Evolutionary conservation across 2,329 filamentous ascomycete genomes (phyloP).

Genomic region (Xylariaceae sp.): DNA sequence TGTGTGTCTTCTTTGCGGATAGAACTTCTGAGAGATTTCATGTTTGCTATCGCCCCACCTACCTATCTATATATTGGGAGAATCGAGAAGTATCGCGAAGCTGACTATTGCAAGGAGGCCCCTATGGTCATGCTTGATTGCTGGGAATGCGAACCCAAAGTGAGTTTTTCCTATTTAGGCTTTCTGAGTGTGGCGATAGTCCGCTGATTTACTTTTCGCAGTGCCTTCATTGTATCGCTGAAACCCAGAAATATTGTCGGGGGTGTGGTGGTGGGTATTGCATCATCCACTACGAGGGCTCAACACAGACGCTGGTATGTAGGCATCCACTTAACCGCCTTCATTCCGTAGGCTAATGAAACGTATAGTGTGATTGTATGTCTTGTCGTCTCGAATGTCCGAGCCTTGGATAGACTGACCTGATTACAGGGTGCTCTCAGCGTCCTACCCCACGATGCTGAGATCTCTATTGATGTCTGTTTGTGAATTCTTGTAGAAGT

Average conservation of each 20-base stretch:
- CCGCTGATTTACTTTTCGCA: slow-evolving; percentile 31
- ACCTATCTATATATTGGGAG: neutral
- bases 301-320: slow-evolving; percentile 56
- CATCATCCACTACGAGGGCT: slow-evolving; percentile 75
- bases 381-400: neutral
- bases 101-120: slow-evolving; percentile 34
- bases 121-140: slow-evolving; percentile 62
- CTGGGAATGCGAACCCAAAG: slow-evolving; percentile 80
- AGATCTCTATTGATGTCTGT: slow-evolving; percentile 22
- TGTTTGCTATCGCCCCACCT: neutral
- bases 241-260: slow-evolving; percentile 65
- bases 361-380: slow-evolving; percentile 44
- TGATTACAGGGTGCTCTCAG: slow-evolving; percentile 34
- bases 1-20: slow-evolving; percentile 20
- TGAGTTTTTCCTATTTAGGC: slow-evolving; percentile 37
- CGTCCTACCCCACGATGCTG: slow-evolving; percentile 31
- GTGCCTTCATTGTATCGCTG: slow-evolving; percentile 70
- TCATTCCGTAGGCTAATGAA: slow-evolving; percentile 27
- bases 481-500: too few relatives aligned
- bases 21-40: slow-evolving; percentile 11
- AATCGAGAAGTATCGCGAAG: neutral
- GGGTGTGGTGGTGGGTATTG: slow-evolving; percentile 78
- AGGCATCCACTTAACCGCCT: neutral
- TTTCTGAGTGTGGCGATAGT: too few relatives aligned
- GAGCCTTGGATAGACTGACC: slow-evolving; percentile 7